Evolutionary conservation across 2,329 filamentous ascomycete genomes (phyloP).

Genomic region (Hymenoscyphus infarciens): DNA sequence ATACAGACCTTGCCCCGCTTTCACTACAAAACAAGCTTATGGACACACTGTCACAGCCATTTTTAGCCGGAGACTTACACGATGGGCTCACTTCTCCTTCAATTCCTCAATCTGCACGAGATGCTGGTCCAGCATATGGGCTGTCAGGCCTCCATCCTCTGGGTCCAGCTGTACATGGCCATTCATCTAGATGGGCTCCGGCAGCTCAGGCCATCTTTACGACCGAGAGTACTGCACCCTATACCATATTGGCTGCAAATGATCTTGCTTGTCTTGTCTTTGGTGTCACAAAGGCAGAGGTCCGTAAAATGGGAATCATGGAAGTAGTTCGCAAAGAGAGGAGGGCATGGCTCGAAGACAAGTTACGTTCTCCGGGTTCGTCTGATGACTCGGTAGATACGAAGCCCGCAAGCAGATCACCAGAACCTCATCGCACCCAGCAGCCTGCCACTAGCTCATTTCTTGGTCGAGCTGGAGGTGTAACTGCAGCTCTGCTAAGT

Average conservation of each 20-base stretch:
- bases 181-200: conserved; percentile 85
- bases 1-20: conserved; percentile 75
- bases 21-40: conserved; percentile 78
- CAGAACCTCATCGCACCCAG: conserved; percentile 23
- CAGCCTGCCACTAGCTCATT: conserved; percentile 43
- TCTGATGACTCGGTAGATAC: conserved; percentile 25
- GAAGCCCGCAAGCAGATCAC: conserved; percentile 23
- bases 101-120: conserved; percentile 35
- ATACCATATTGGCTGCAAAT: conserved; percentile 95
- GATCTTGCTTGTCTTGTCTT: conserved; percentile 97
- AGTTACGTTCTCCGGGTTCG: conserved; percentile 64
- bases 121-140: conserved; percentile 33
- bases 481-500: conserved; percentile 83
- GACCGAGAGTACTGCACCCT: conserved; percentile 84
- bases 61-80: conserved; percentile 28
- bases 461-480: conserved; percentile 62
- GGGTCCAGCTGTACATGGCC: conserved; percentile 69
- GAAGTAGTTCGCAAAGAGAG: conserved; percentile 91
- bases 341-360: conserved; percentile 83
- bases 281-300: conserved; percentile 94
- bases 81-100: conserved; percentile 42
- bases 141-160: conserved; percentile 35
- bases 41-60: conserved; percentile 82
- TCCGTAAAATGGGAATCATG: conserved; percentile 89
- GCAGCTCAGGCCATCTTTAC: conserved; percentile 96